Percentiles rank a stretch among this genome's conserved stretches.
Evolutionary conservation across 371 early-diverging fungal species (phyloP).

Genomic region (Apophysomyces variabilis): DNA sequence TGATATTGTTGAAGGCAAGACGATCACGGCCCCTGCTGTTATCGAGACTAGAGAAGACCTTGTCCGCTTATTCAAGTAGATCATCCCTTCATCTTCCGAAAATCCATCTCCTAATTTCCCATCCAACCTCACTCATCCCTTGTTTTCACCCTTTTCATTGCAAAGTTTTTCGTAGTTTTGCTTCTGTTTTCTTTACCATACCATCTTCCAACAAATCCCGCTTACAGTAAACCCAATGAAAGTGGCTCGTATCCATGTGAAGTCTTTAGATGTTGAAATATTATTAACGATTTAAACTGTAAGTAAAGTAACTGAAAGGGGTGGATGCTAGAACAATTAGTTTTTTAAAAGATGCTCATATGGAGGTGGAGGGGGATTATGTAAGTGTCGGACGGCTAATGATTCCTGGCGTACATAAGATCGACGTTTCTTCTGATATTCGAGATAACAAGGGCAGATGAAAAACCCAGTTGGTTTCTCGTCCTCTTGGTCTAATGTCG

Average conservation of each 20-base stretch:
- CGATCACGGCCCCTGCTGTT: conserved; percentile 48
- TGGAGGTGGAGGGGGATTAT: neutral
- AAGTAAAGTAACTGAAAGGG: neutral
- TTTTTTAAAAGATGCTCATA: conserved; percentile 4
- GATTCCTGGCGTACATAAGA: conserved; percentile 29
- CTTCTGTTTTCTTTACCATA: neutral
- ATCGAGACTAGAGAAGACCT: conserved; percentile 53
- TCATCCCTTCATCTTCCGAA: neutral
- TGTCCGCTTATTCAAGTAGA: conserved; percentile 37
- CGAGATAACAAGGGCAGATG: conserved; percentile 48
- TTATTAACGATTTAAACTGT: neutral
- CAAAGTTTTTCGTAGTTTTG: neutral
- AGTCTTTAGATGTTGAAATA: neutral
- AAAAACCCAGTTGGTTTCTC: conserved; percentile 35
- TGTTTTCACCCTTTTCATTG: conserved; percentile 1
- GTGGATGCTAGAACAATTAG: neutral
- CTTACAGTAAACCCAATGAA: neutral
- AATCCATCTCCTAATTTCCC: neutral
- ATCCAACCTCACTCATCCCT: neutral
- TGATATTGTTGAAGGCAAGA: conserved; percentile 68
- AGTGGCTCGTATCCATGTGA: conserved; percentile 5
- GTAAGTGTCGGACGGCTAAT: conserved; percentile 22
- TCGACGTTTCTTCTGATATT: conserved; percentile 40
- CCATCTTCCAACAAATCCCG: conserved; percentile 2
- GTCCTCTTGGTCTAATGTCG: neutral